Percentiles rank a stretch among this genome's conserved stretches.
Evolutionary conservation across 352 stramenopile genomes (phyloP).

Genomic region (Globisporangium parvum): DNA sequence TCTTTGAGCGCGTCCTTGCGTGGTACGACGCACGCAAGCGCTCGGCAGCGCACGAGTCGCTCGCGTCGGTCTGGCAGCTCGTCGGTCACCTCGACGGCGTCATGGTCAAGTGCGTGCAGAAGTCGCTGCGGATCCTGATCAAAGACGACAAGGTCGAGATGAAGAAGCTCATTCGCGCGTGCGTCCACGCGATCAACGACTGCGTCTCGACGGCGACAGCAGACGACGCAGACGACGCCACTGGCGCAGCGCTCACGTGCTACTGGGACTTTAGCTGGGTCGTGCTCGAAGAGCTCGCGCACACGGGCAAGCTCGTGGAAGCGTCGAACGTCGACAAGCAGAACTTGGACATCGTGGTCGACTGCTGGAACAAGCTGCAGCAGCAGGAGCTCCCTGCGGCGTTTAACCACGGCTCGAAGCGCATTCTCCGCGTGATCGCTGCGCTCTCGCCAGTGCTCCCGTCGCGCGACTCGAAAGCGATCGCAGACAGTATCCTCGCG

Average conservation of each 20-base stretch:
- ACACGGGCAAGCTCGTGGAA: conserved; percentile 51
- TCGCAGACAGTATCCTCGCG: conserved; percentile 63
- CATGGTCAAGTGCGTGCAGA: conserved; percentile 71
- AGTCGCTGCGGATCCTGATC: conserved; percentile 58
- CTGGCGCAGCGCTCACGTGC: conserved; percentile 27
- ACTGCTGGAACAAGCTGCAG: conserved; percentile 78
- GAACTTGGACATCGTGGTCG: conserved; percentile 63
- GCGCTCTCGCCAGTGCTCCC: conserved; percentile 69
- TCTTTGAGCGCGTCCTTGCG: conserved; percentile 60
- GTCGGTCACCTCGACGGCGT: conserved; percentile 71
- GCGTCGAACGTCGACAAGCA: conserved; percentile 45
- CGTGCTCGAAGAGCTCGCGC: conserved; percentile 70
- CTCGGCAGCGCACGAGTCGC: conserved; percentile 15
- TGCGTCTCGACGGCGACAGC: conserved; percentile 32
- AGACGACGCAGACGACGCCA: conserved; percentile 27
- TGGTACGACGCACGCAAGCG: conserved; percentile 50
- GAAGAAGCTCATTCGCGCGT: conserved; percentile 47
- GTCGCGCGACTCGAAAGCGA: conserved; percentile 64
- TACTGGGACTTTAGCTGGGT: conserved; percentile 86
- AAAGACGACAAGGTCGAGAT: conserved; percentile 57
- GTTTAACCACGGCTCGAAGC: conserved; percentile 76
- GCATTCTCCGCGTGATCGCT: conserved; percentile 77
- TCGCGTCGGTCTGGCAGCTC: conserved; percentile 53
- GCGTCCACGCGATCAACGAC: conserved; percentile 58
- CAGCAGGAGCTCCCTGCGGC: conserved; percentile 49